Percentiles rank a stretch among this genome's conserved stretches.
These are phyloP conservation scores for Cryptococcus sp. DNA, from an alignment of 1,284 basidiomycete genomes.

Conservation along the genomic window DNA sequence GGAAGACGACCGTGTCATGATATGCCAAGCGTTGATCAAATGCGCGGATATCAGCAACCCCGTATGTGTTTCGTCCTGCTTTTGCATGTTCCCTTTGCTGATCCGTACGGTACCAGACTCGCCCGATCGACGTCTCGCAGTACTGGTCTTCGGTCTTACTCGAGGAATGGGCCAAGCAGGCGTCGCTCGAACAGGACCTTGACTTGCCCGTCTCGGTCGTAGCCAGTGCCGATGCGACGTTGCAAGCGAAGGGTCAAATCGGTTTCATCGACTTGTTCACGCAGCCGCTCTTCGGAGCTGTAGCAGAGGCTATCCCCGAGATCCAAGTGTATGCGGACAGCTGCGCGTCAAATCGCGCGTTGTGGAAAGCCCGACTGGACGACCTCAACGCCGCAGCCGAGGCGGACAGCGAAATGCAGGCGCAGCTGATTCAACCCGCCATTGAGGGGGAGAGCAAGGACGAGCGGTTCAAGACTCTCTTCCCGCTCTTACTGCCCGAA, in stretches of 20 bases:
- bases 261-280: conserved; percentile 83
- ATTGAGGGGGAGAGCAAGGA: conserved; percentile 37
- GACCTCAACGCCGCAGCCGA: conserved; percentile 48
- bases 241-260: conserved; percentile 82
- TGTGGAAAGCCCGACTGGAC: conserved; percentile 64
- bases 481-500: conserved; percentile 51
- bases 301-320: conserved; percentile 71
- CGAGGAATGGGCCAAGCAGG: conserved; percentile 86
- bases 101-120: conserved; percentile 60
- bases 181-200: conserved; percentile 73
- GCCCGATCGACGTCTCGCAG: conserved; percentile 83
- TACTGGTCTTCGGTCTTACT: conserved; percentile 86
- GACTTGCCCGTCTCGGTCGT: conserved; percentile 70
- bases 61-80: conserved; percentile 58
- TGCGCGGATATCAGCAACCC: conserved; percentile 97
- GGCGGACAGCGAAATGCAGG: conserved; percentile 12
- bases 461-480: conserved; percentile 51
- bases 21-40: conserved; percentile 91
- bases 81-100: not conserved
- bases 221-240: conserved; percentile 63
- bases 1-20: conserved; percentile 63
- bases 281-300: conserved; percentile 75
- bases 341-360: conserved; percentile 65
- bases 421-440: conserved; percentile 30
- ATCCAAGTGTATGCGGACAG: conserved; percentile 64